Base-by-base conservation (phyloP, 805 yeast genomes). In the Candida michaelii region DNA sequence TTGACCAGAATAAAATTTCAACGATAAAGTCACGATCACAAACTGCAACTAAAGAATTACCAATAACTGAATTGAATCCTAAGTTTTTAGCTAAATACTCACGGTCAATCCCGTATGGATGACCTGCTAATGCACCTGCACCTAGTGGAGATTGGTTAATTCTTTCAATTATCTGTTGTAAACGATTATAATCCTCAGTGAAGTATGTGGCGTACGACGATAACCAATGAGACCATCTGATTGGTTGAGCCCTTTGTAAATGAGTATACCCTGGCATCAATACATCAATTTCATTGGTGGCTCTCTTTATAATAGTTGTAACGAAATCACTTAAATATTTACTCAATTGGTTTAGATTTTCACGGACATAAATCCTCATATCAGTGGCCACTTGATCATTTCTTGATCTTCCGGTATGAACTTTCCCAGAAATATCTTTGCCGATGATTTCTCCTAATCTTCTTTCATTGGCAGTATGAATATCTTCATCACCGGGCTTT, bases 321-420 rank as follows among this genome's bases (percentile, higher is more conserved):
- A 91, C 83, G 46, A 91, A 76, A n/a, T 65, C 67, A 45, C 74
- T 77, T 52, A 85, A 71, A 44, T 78, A 69, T 13, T 71, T 71
- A 2, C 79, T 69, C 40, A 88, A 62, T 55, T 83, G 74, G n/a
- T 69, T 74, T 49, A 93, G 70, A 50, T 81, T 78, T 54, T 83
- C 90, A 57, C 97, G 83, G 43, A 93, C 97, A 53, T 79, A 91
- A 19, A 93, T 80, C 65, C 99, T 79, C 96, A 93, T 88, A 61
- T 93, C 99, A n/a, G 98, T 91, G 35, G 97, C 99, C 39, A 90
- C 97, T 72, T 93, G 99, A 65, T 93, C 99, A 59, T 93, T 93
- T 76, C 99, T 83, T 36, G 96, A 87, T 62, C 99, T 82, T 48
- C 99, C 99, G n/a, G 99, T 93, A 65, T 93, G 99, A 23, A 93